These are phyloP conservation scores for Plasmodium billcollinsi DNA, from an alignment of 169 alveolate species.

Conservation along the genomic window DNA sequence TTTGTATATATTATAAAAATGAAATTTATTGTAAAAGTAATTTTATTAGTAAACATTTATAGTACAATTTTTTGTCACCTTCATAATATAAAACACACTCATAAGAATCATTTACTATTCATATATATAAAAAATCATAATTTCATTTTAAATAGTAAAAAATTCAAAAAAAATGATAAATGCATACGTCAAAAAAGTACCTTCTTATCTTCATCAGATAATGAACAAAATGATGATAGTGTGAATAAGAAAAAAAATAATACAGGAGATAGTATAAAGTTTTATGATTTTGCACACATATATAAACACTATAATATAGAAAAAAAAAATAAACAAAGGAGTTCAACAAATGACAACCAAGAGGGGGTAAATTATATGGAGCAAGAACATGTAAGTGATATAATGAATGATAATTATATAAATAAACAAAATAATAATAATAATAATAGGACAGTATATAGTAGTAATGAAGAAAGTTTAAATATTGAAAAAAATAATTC, in stretches of 20 bases:
- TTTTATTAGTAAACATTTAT: slow-evolving; percentile 28
- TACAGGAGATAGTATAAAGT: slow-evolving; percentile 40
- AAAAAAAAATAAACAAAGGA: neutral
- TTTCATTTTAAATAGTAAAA: neutral
- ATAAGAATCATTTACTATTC: slow-evolving; percentile 12
- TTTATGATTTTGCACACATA: slow-evolving; percentile 46
- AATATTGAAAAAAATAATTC: neutral
- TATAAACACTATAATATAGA: slow-evolving; percentile 42
- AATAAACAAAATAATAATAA: neutral
- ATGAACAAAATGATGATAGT: slow-evolving; percentile 3
- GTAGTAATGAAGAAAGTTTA: neutral
- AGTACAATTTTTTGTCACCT: slow-evolving; percentile 14
- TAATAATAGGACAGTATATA: neutral
- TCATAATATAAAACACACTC: slow-evolving; percentile 5
- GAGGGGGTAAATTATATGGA: neutral
- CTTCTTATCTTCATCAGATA: slow-evolving; percentile 13
- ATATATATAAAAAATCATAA: slow-evolving; percentile 8
- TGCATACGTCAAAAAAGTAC: slow-evolving; percentile 16
- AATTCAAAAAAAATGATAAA: slow-evolving; percentile 24
- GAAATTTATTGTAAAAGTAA: slow-evolving; percentile 37
- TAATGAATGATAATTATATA: neutral
- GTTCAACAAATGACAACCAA: neutral
- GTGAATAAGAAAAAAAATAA: slow-evolving; percentile 4
- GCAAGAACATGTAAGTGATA: slow-evolving; percentile 2
- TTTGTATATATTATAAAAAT: slow-evolving; percentile 10